Percentiles rank a stretch among this genome's conserved stretches.
Conservation (phyloP, 371 early-diverging fungal species). For the Lichtheimia corymbifera region DNA sequence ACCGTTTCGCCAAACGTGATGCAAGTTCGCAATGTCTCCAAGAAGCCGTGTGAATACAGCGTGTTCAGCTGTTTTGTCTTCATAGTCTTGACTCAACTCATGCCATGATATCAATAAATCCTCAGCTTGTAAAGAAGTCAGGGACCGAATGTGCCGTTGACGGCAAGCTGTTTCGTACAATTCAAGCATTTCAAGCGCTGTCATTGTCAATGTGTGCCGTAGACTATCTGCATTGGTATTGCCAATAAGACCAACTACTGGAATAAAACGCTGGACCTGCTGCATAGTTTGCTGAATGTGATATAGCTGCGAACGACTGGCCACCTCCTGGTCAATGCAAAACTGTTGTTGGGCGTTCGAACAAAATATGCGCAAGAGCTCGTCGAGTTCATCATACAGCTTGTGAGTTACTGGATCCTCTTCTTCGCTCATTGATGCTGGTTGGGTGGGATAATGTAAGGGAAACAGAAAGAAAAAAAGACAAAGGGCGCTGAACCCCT, state of each 20-base stretch:
- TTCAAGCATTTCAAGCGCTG: slow-evolving; percentile 19
- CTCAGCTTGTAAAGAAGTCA: slow-evolving; percentile 10
- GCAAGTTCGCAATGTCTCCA: slow-evolving; percentile 10
- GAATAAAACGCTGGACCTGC: slow-evolving; percentile 18
- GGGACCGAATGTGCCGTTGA: slow-evolving; percentile 15
- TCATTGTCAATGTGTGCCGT: slow-evolving; percentile 13
- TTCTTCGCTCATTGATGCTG: no score
- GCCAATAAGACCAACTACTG: slow-evolving; percentile 12
- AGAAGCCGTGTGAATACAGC: slow-evolving; percentile 13
- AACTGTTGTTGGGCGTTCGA: slow-evolving; percentile 25
- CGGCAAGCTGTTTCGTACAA: slow-evolving; percentile 16
- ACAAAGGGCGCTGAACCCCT: no score
- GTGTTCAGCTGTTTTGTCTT: slow-evolving; percentile 30
- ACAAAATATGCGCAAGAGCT: slow-evolving; percentile 14
- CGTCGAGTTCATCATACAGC: slow-evolving; percentile 19
- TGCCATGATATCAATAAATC: slow-evolving; percentile 28
- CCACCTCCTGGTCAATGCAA: slow-evolving; percentile 20
- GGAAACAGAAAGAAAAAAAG: neutral
- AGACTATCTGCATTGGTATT: slow-evolving; percentile 12
- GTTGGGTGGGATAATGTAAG: no score
- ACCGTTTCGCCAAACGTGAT: slow-evolving; percentile 15
- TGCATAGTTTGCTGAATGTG: slow-evolving; percentile 23
- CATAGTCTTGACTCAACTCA: slow-evolving; percentile 23
- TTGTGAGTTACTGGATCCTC: neutral
- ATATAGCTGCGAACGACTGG: slow-evolving; percentile 19